phyloP scores from a whole-genome alignment of 2,329 filamentous ascomycete species.

The Trichoderma sp. region DNA sequence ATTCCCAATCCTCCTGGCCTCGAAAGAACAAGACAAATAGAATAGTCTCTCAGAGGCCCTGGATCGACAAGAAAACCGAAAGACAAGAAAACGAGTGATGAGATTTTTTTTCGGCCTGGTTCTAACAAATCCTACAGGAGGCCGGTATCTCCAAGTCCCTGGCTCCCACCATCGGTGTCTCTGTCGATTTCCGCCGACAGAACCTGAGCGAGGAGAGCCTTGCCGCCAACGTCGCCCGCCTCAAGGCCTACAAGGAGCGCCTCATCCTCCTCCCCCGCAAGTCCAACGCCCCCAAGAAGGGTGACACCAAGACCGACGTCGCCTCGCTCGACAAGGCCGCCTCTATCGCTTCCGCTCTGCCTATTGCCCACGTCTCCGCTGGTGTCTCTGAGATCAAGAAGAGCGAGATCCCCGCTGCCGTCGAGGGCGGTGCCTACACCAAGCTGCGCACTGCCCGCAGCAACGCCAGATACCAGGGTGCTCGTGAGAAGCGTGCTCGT shows the following conservation, averaged over 20 bases:
- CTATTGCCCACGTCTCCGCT: slow-evolving; percentile 68
- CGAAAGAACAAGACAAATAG: neutral
- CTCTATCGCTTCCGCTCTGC: slow-evolving; percentile 57
- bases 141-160: slow-evolving; percentile 93
- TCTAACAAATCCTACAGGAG: slow-evolving; percentile 62
- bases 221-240: slow-evolving; percentile 91
- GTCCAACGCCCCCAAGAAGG: slow-evolving; percentile 89
- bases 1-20: neutral
- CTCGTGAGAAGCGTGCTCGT: slow-evolving; percentile 89
- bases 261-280: slow-evolving; percentile 98
- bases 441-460: slow-evolving; percentile 82
- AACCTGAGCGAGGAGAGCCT: slow-evolving; percentile 97
- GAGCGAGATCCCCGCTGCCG: slow-evolving; percentile 72
- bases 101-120: slow-evolving; percentile 33
- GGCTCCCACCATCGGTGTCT: slow-evolving; percentile 93
- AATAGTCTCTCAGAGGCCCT: neutral
- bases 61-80: neutral
- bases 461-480: slow-evolving; percentile 78
- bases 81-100: neutral
- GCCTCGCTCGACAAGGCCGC: slow-evolving; percentile 63
- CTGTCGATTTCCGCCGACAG: slow-evolving; percentile 93
- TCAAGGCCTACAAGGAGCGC: slow-evolving; percentile 95
- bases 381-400: slow-evolving; percentile 77
- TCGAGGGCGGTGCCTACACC: slow-evolving; percentile 83
- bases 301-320: slow-evolving; percentile 83